Evolutionary conservation across 2,329 filamentous ascomycete genomes (phyloP), one percentile per base, ranked within the genome.

Genomic region (Nothopassalora personata): DNA sequence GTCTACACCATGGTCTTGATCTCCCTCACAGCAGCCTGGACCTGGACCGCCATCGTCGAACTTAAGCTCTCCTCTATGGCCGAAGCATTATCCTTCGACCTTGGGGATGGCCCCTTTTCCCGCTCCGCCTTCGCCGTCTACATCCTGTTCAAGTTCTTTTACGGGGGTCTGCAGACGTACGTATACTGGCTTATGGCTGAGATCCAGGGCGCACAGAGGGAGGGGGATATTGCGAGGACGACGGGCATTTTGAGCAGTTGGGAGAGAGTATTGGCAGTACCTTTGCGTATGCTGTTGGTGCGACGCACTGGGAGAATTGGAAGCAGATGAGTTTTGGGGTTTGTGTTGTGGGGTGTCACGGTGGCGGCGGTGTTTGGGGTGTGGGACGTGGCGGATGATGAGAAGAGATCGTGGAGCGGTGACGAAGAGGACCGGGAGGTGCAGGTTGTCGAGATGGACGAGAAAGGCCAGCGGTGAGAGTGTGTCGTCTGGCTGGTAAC

Each of bases 241-340:
- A 72, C 70, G 2, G 70, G 70, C 0, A 72, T 72, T 23, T 51
- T 72, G 18, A 60, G 70, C 48, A 70, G 67, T 4, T 72, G 70
- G 70, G 70, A 72, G 57, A 72, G 57, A 69, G 67, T 8, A 71
- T 72, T 18, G 70, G 70, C 7, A 71, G 70, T 53, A 70, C 69
- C 4, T 67, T 72, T 59, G 69, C 70, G 8, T 72, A 72, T 30
- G 69, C 67, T 11, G 67, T 72, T 5, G 70, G 69, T 3, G 68
- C 70, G 9, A 72, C 68, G 11, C 66, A 68, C 23, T 70, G 68
- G 61, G 55, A 63, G 1, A 71, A 71, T 18, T 43, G 64, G 61
- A 71, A 71, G 39, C 69, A 72, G 59, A 72, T 72, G 70, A 66
- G 68, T 13, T 13, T 49, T 72, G 31, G 70, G 69, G 0, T 71